Evolutionary conservation across 2,329 filamentous ascomycete genomes (phyloP).

Genomic region (Xylariaceae sp.): DNA sequence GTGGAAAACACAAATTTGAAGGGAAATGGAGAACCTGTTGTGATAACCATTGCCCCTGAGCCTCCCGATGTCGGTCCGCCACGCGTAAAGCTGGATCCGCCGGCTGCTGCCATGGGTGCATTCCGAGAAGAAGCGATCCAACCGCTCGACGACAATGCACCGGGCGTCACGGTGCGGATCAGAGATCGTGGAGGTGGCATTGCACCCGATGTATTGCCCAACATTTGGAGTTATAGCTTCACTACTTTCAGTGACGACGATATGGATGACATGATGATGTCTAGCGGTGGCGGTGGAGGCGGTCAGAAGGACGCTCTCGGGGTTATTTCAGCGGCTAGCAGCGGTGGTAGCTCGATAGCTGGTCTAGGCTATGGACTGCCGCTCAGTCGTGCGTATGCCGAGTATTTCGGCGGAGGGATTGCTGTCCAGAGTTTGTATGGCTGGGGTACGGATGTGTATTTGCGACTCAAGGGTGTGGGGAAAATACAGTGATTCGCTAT

Average conservation of each 20-base stretch:
- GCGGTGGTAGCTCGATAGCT: conserved; percentile 79
- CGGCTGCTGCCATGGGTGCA: conserved; percentile 38
- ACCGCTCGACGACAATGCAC: conserved; percentile 62
- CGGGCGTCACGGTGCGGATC: conserved; percentile 92
- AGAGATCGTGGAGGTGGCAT: conserved; percentile 95
- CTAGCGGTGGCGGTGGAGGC: conserved; percentile 40
- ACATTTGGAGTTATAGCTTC: conserved; percentile 97
- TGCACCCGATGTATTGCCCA: conserved; percentile 73
- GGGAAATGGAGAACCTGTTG: conserved; percentile 76
- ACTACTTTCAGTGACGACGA: conserved; percentile 82
- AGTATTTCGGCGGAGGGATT: conserved; percentile 96
- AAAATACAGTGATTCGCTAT: conserved; percentile 37
- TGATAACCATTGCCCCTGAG: conserved; percentile 84
- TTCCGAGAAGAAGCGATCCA: conserved; percentile 49
- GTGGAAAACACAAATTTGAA: conserved; percentile 64
- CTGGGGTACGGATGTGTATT: conserved; percentile 76
- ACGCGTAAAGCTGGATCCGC: conserved; percentile 34
- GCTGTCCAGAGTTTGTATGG: conserved; percentile 93
- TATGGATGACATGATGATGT: conserved; percentile 38
- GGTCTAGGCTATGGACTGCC: conserved; percentile 92
- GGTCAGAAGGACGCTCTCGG: conserved; percentile 66
- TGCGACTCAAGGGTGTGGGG: conserved; percentile 62
- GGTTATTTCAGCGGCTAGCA: conserved; percentile 69
- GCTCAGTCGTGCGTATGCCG: conserved; percentile 86
- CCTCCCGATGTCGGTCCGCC: conserved; percentile 38